Base-by-base conservation (phyloP, 2,329 filamentous ascomycete species). In the Xylariaceae sp. region DNA sequence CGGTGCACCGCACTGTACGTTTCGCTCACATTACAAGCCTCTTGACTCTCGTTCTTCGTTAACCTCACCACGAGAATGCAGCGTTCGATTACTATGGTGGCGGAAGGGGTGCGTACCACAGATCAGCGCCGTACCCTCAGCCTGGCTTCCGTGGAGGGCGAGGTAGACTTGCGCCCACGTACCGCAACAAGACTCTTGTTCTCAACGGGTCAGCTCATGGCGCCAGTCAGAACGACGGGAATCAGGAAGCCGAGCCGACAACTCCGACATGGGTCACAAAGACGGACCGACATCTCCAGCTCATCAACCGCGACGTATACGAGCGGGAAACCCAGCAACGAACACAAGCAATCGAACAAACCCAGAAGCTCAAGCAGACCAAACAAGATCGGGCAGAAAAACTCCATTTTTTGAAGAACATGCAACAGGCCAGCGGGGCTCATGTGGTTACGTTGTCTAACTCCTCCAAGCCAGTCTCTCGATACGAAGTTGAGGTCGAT, bases 271-370 rank as follows among this genome's bases (percentile, higher is more conserved):
- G 83, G 78, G 75, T 92, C 29, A 76, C 80, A 5, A 85, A 81
- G 57, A 82, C 71, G 34, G 85, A 85, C 59, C 82, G 83, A 34
- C 85, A 89, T 57, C 76, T 85, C 57, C 86, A 94, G 60, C 68
- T 94, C 28, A 92, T 94, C 62, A 94, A 90, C 57, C 77, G 82
- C 14, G 76, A 78, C 12, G 76, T 90, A 1, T 92, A 83, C 59
- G 81, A 88, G 47, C 83, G 86, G 59, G 81, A 87, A 44, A 71
- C 74, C 9, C 76, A 85, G 56, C 74, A 75, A 19, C 76, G 85
- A 31, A 68, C 76, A 8, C 82, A 78, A 54, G 83, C 83, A 9
- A 84, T 89, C 30, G 83, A 87, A 48, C 76, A 85, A 52, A 85
- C 79, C 2, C 70, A 76, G 11, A 69, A 72, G 44, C 71, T 75